Evolutionary conservation across 805 yeast genomes (phyloP), one percentile per base, ranked within the genome.

Genomic region (Yamadazyma ubonensis): DNA sequence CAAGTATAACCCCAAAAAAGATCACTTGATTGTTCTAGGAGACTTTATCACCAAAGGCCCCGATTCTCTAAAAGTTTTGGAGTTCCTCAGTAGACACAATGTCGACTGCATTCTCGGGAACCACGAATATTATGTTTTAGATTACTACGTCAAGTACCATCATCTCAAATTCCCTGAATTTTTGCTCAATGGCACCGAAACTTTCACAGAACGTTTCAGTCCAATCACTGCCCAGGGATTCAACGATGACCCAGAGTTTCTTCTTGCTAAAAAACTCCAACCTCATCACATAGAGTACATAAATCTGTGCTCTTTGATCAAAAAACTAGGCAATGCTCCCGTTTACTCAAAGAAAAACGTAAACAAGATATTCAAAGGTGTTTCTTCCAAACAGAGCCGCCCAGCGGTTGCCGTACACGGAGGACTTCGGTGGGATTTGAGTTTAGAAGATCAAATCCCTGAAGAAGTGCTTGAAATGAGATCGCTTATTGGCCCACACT

Each of bases 31-130:
- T 1, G 64, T 89, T 16, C 60, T 89, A 15, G 98, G 98, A 3
- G 97, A 90, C 55, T 86, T 89, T 58, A 68, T 86, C 12, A 72
- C 88, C 36, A 91, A 90, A 56, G 98, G 98, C 1, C 81, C 85
- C 4, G 79, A 84, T 42, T 84, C 95, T 1, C 46, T 76, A 10
- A 76, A 74, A 28, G 88, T 88, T 2, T 56, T 89, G 8, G 82
- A 88, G 43, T 81, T 61, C 52, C 81, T 86, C 14, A 50, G 81
- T 23, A 65, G 76, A 16, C 56, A 79, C 49, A 65, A 75, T 11
- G 74, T 86, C 11, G 79, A 77, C 39, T 89, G 96, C 55, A 78
- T 90, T 2, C 65, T 93, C 43, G 97, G 98, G 0, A 90, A 90
- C 65, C 96, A 91, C 59, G 98, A 90, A 60, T 71, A 82, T 45